A percentile compares a stretch with the other conserved stretches of the same genome.
Conservation (phyloP, 306 rosid genomes). For the Glycine soja region DNA sequence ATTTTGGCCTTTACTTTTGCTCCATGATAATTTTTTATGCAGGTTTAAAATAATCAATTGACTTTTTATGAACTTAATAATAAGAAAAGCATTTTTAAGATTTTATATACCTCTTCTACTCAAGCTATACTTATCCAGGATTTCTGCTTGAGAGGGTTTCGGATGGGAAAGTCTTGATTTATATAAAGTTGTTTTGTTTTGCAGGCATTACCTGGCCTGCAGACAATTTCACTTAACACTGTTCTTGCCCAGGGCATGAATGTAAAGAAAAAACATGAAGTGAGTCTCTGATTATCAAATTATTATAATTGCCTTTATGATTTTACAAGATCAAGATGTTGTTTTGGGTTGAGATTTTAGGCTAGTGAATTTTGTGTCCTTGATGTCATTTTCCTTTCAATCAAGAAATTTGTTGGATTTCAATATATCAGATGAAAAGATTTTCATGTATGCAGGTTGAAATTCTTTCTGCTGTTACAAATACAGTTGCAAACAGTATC, state of each 20-base stretch:
- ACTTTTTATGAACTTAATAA: slow-evolving; percentile 14
- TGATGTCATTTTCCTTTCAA: slow-evolving; percentile 19
- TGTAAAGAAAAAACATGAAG: slow-evolving; percentile 85
- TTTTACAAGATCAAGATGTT: too few species aligned
- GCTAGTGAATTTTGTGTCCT: slow-evolving; percentile 16
- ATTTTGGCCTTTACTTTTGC: slow-evolving; percentile 20
- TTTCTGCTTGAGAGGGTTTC: slow-evolving; percentile 43
- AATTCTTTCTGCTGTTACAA: slow-evolving; percentile 77
- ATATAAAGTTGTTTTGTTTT: slow-evolving; percentile 29
- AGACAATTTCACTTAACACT: slow-evolving; percentile 61
- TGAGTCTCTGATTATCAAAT: slow-evolving; percentile 49
- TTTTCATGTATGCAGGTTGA: slow-evolving; percentile 65
- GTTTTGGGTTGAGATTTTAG: slow-evolving; percentile 22
- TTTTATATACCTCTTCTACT: slow-evolving; percentile 19
- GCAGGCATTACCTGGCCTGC: slow-evolving; percentile 75
- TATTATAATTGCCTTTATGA: slow-evolving; percentile 23
- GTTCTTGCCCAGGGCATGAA: slow-evolving; percentile 95
- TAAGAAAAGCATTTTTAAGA: slow-evolving; percentile 34
- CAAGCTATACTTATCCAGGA: slow-evolving; percentile 26
- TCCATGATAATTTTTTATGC: slow-evolving; percentile 6
- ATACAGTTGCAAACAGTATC: slow-evolving; percentile 59
- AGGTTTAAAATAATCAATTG: slow-evolving; percentile 10
- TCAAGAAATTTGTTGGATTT: slow-evolving; percentile 41
- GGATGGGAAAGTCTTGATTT: slow-evolving; percentile 6
- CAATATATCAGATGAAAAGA: not conserved